phyloP scores from a whole-genome alignment of 139 green algal species.

The Chlorella sp. region DNA sequence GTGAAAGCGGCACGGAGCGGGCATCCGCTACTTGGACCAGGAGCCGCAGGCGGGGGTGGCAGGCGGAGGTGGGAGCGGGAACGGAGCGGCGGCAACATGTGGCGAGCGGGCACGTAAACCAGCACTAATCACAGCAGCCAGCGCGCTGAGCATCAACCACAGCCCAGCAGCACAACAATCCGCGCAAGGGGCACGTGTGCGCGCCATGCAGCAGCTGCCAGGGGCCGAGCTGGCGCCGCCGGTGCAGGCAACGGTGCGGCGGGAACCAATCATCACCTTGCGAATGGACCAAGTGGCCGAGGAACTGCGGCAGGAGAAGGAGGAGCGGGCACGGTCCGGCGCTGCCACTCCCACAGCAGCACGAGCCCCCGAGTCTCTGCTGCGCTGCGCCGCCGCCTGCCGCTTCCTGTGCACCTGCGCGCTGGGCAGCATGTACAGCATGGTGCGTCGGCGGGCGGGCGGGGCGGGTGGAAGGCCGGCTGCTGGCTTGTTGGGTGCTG shows the following conservation, averaged over 20 bases:
- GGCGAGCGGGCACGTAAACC: no score
- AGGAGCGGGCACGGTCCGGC: not conserved
- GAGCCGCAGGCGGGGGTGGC: no score
- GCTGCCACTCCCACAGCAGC: not conserved
- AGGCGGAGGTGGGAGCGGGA: no score
- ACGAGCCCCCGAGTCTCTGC: not conserved
- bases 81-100: no score
- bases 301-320: not conserved
- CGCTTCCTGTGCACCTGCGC: not conserved
- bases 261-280: not conserved
- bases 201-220: not conserved
- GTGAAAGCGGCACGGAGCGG: no score
- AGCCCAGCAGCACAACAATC: no score
- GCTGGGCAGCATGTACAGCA: not conserved
- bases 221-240: not conserved
- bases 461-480: no score
- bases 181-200: no score
- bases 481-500: not conserved
- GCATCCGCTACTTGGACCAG: no score
- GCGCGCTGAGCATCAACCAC: not conserved
- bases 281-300: not conserved
- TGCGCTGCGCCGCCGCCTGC: not conserved
- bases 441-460: not conserved
- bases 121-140: not conserved
- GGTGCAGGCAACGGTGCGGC: not conserved